Conservation (phyloP, 768 basidiomycete genomes). For the Tylopilus felleus region DNA sequence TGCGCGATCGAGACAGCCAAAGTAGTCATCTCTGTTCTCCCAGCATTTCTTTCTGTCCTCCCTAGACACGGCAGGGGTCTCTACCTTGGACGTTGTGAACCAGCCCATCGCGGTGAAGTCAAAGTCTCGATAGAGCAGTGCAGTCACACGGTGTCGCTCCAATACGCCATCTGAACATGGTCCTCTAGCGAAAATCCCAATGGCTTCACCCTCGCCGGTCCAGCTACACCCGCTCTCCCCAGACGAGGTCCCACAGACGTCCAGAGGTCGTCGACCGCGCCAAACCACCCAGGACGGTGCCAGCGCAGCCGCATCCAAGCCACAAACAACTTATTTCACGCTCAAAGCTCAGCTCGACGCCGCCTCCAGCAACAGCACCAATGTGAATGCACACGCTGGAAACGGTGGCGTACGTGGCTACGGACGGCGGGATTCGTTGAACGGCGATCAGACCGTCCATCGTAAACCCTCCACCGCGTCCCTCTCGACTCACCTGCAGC, state of each 20-base stretch:
- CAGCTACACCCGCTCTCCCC: conserved; percentile 70
- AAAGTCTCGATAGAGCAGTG: conserved; percentile 5
- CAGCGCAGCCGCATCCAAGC: conserved; percentile 19
- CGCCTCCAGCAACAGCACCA: not conserved
- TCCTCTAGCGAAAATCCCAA: conserved; percentile 7
- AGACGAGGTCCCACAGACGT: conserved; percentile 41
- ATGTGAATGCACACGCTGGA: not conserved
- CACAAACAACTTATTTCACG: conserved; percentile 55
- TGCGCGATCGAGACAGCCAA: conserved; percentile 71
- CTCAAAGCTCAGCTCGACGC: conserved; percentile 58
- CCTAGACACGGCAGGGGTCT: conserved; percentile 40
- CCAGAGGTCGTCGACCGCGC: conserved; percentile 49
- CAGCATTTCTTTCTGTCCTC: conserved; percentile 81
- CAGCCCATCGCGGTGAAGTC: conserved; percentile 24
- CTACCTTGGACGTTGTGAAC: conserved; percentile 35
- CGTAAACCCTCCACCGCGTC: conserved; percentile 35
- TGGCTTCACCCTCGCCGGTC: conserved; percentile 42
- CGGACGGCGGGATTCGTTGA: conserved; percentile 22
- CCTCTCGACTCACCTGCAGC: conserved; percentile 40
- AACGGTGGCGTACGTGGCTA: not conserved
- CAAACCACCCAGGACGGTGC: conserved; percentile 30
- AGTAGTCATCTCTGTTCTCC: conserved; percentile 81
- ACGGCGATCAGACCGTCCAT: conserved; percentile 14
- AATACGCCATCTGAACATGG: not conserved
- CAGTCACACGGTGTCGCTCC: conserved; percentile 16